Conservation (phyloP, 148 eudicot species). For the Agrostemma githago region DNA sequence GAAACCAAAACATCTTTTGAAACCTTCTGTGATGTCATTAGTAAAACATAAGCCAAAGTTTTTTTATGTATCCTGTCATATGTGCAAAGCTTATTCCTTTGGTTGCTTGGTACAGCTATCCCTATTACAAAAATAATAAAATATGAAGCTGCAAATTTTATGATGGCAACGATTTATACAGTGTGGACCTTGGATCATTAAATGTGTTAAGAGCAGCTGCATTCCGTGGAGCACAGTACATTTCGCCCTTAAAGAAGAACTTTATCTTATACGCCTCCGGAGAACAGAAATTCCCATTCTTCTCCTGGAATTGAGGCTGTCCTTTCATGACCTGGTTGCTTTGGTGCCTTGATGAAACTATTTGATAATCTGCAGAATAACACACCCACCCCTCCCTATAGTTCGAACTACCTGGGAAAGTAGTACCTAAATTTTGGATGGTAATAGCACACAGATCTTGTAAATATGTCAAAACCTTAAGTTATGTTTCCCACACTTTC, state of each 20-base stretch:
- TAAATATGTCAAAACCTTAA: too few species aligned
- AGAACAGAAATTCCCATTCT: conserved; percentile 60
- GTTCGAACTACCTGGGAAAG: too few species aligned
- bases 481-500: too few species aligned
- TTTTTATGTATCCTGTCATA: background rate
- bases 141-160: conserved; percentile 70
- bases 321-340: background rate
- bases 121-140: conserved; percentile 50
- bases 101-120: conserved; percentile 42
- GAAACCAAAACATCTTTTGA: too few species aligned
- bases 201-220: conserved; percentile 83
- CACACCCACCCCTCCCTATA: too few species aligned
- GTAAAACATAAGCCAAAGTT: background rate
- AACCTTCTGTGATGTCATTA: background rate
- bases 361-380: too few species aligned
- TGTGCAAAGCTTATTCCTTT: background rate
- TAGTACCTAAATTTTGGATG: too few species aligned
- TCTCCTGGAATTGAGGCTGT: conserved; percentile 42
- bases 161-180: conserved; percentile 79
- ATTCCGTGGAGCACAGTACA: conserved; percentile 66
- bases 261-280: conserved; percentile 89
- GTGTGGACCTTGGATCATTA: conserved; percentile 74
- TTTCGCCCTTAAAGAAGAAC: conserved; percentile 70
- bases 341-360: too few species aligned
- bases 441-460: too few species aligned